Percentiles rank a stretch among this genome's conserved stretches.
Conservation (phyloP, 176 grass and related monocot species). For the Oryza punctata region DNA sequence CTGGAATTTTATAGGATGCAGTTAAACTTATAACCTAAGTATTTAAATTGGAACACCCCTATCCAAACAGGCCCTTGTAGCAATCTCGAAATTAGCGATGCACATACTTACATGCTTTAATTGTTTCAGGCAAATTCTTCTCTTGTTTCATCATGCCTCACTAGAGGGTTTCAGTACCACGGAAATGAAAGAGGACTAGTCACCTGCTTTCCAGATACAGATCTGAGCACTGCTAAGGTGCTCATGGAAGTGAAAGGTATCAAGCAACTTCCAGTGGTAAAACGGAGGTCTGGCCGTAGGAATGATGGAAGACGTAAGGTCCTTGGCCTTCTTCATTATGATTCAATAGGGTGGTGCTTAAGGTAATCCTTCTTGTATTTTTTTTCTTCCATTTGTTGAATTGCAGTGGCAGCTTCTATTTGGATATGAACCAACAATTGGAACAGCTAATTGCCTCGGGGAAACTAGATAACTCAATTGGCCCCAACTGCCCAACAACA, state of each 20-base stretch:
- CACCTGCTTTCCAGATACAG: conserved; percentile 90
- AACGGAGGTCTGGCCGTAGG: conserved; percentile 62
- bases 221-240: conserved; percentile 92
- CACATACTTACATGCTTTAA: conserved; percentile 26
- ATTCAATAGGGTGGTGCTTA: conserved; percentile 81
- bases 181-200: conserved; percentile 85
- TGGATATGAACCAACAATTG: background rate
- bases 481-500: background rate
- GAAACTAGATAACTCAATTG: background rate
- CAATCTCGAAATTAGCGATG: conserved; percentile 23
- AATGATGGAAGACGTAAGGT: conserved; percentile 77
- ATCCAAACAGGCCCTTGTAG: background rate
- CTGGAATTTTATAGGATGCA: background rate
- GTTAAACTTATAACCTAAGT: background rate
- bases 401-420: background rate
- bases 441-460: background rate
- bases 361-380: conserved; percentile 52
- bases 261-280: conserved; percentile 96
- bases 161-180: conserved; percentile 83
- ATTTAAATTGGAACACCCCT: background rate
- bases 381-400: conserved; percentile 11
- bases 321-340: conserved; percentile 89
- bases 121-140: conserved; percentile 65
- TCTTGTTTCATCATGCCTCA: conserved; percentile 74
- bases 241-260: conserved; percentile 99